A percentile compares a stretch with the other conserved stretches of the same genome.
These are phyloP conservation scores for Colletotrichum sp. DNA, from an alignment of 2,329 filamentous ascomycete species.

Conservation along the genomic window DNA sequence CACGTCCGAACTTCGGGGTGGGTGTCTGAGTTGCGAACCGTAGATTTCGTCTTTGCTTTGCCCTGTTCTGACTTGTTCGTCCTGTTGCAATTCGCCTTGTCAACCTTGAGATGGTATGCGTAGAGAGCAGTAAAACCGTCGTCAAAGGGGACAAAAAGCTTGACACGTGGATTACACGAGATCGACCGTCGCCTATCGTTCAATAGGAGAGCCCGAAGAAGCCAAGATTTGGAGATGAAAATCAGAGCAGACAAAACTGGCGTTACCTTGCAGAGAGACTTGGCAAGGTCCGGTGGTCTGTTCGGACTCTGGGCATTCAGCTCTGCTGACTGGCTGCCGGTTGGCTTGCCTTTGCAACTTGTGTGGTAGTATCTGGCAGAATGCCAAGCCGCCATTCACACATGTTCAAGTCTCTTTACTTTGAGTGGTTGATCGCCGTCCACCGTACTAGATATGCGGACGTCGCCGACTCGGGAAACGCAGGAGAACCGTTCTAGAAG, in stretches of 20 bases:
- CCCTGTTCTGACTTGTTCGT: background rate
- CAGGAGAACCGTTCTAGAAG: conserved; percentile 15
- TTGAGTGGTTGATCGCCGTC: background rate
- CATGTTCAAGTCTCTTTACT: background rate
- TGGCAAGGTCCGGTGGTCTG: background rate
- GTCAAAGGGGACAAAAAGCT: background rate
- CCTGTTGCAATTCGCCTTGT: background rate
- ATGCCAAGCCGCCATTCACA: background rate
- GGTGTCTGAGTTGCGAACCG: background rate
- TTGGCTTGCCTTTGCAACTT: background rate
- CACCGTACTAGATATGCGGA: background rate
- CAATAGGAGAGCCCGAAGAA: background rate
- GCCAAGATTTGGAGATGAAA: background rate
- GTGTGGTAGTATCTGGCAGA: background rate
- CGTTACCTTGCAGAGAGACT: background rate
- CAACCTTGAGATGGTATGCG: background rate
- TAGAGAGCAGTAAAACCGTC: background rate
- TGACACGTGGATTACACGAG: background rate
- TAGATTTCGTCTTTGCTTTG: background rate
- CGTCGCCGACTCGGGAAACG: conserved; percentile 1
- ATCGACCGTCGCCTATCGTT: background rate
- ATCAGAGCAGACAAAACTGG: background rate
- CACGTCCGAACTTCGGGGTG: background rate
- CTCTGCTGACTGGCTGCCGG: background rate
- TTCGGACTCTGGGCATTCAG: background rate